Conservation (phyloP, 768 basidiomycete genomes). For the Leccinum uliginosum region DNA sequence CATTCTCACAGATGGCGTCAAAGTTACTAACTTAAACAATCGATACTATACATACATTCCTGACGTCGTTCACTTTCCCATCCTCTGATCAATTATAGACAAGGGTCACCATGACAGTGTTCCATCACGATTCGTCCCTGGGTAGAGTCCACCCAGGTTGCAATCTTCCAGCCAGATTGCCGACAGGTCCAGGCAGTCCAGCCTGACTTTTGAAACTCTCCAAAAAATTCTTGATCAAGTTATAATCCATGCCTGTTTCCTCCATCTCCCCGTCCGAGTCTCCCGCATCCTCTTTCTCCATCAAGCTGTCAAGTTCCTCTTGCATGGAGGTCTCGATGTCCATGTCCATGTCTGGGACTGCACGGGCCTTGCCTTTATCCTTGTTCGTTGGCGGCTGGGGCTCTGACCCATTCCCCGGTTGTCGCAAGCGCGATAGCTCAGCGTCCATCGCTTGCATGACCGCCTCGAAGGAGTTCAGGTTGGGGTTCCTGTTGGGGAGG, state of each 20-base stretch:
- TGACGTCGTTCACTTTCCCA: neutral
- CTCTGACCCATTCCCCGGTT: constrained; percentile 19
- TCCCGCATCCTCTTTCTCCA: constrained; percentile 44
- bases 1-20: neutral
- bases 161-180: constrained; percentile 82
- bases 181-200: constrained; percentile 86
- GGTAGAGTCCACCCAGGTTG: constrained; percentile 74
- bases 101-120: neutral
- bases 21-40: neutral
- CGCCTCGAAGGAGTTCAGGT: constrained; percentile 88
- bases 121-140: constrained; percentile 49
- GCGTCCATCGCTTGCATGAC: constrained; percentile 96
- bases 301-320: constrained; percentile 65
- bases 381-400: constrained; percentile 36
- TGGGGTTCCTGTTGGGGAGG: constrained; percentile 52
- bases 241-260: constrained; percentile 66
- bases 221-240: constrained; percentile 93
- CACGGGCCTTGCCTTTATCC: constrained; percentile 38
- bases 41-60: neutral
- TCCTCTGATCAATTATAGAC: neutral
- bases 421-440: constrained; percentile 56
- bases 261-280: constrained; percentile 54
- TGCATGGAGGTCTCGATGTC: constrained; percentile 89
- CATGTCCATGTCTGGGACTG: constrained; percentile 43
- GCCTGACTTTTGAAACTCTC: constrained; percentile 94